Evolutionary conservation across 2,329 filamentous ascomycete species (phyloP).

Genomic region (Harringtonia lauricola): DNA sequence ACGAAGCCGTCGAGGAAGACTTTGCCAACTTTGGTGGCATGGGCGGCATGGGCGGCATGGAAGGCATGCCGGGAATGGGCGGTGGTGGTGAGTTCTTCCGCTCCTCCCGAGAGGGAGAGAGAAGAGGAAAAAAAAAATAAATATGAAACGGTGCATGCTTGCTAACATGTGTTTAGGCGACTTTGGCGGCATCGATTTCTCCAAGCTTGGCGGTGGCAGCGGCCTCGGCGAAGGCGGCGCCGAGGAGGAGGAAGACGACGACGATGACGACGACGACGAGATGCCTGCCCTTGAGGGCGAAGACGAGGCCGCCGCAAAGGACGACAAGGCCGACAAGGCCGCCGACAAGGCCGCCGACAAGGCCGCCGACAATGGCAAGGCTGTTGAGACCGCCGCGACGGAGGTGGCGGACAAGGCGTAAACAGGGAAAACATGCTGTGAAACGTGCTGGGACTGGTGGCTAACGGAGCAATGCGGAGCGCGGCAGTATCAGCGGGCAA

Average conservation of each 20-base stretch:
- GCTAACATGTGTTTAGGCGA: conserved; percentile 34
- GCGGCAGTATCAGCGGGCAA: too few species aligned
- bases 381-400: not conserved
- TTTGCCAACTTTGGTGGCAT: conserved; percentile 50
- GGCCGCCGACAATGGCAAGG: too few species aligned
- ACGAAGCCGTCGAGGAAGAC: conserved; percentile 78
- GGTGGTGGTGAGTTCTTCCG: conserved; percentile 8
- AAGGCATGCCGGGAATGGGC: conserved; percentile 13
- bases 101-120: too few species aligned
- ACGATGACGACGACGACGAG: conserved; percentile 63
- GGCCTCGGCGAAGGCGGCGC: conserved; percentile 24
- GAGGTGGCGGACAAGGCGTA: not conserved
- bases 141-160: too few species aligned
- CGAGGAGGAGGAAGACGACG: conserved; percentile 37
- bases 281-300: conserved; percentile 70
- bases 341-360: too few species aligned
- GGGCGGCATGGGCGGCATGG: conserved; percentile 38
- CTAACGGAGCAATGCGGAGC: too few species aligned
- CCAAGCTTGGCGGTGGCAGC: conserved; percentile 65
- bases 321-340: conserved; percentile 16
- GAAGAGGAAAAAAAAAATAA: too few species aligned
- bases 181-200: conserved; percentile 87
- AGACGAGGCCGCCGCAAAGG: conserved; percentile 24
- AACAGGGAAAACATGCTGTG: too few species aligned
- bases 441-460: too few species aligned